Evolutionary conservation across 116 monocot genomes (phyloP), one percentile per base, ranked within the genome.

Genomic region (Thalassia testudinum): DNA sequence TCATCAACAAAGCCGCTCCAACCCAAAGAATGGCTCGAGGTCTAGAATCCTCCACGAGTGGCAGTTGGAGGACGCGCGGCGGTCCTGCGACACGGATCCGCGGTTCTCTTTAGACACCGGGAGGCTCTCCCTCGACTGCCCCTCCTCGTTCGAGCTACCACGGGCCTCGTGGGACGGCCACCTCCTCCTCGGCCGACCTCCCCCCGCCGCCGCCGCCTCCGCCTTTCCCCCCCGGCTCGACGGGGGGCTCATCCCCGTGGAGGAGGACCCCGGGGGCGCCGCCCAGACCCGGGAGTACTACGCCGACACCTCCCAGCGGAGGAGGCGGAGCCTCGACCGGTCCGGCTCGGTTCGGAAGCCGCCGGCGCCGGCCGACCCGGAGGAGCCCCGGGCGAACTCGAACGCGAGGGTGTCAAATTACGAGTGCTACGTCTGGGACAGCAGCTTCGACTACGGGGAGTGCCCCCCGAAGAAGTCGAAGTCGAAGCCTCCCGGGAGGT

Each of bases 221-320:
- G 30, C 24, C 10, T 6, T 42, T 0, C 56, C 61, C 23, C 61
- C 61, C 57, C 38, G 72, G 34, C 62, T 49, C 19, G 72, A 72
- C 44, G 49, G 60, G 16, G 48, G 60, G 16, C 23, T 50, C 8
- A 86, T 86, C 21, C 86, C 77, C 10, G 81, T 86, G 0, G 86
- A 81, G 61, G 79, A 72, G 42, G 79, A 84, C 15, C 84, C 90
- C 0, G 90, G 90, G 2, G 72, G 80, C 18, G 59, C 74, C 0
- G 25, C 53, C 12, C 84, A 90, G 62, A 84, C 90, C 1, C 62
- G 75, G 27, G 81, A 90, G 42, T 90, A 90, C 65, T 90, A 90
- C 71, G 61, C 62, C 1, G 78, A 90, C 44, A 69, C 78, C 3
- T 63, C 68, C n/a, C 65, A 72, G 20, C 57, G 76, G 20, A 62